These are phyloP conservation scores for Camellia oleifera DNA, from an alignment of 179 eudicot genomes.

Conservation along the genomic window DNA sequence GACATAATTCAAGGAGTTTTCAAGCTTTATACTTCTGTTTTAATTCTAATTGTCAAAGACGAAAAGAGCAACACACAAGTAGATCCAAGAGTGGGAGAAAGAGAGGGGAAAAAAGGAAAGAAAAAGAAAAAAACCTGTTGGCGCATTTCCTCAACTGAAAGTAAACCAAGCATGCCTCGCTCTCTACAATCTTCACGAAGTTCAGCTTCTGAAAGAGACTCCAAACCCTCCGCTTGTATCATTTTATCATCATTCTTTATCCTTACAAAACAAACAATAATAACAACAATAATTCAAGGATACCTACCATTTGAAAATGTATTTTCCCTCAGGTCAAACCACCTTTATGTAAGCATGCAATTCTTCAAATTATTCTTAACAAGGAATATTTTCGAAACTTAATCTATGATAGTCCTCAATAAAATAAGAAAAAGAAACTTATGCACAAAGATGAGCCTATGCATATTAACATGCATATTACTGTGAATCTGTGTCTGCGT, in stretches of 20 bases:
- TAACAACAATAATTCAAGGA: not conserved
- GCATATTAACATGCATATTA: not conserved
- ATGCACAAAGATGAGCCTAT: not conserved
- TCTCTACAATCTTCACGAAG: conserved; percentile 91
- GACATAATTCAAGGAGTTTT: not conserved
- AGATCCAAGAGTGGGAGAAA: not conserved
- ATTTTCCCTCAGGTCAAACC: not conserved
- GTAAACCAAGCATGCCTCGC: conserved; percentile 84
- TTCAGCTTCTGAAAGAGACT: conserved; percentile 90
- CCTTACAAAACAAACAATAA: conserved; percentile 32
- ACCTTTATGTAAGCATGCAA: not conserved
- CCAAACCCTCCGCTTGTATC: conserved; percentile 90
- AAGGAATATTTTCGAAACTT: not conserved
- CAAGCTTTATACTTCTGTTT: not conserved
- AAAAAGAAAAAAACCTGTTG: conserved; percentile 50
- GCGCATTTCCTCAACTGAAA: conserved; percentile 86
- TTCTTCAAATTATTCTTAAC: not conserved
- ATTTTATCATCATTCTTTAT: conserved; percentile 81
- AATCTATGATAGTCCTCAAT: not conserved
- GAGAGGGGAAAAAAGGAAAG: not conserved
- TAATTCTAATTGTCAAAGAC: not conserved
- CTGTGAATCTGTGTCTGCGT: not conserved
- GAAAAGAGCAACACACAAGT: not conserved
- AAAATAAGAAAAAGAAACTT: not conserved
- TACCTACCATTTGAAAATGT: not conserved